Evolutionary conservation across 2,329 filamentous ascomycete species (phyloP), one percentile per base, ranked within the genome.

Genomic region (Geoglossum cookeanum): DNA sequence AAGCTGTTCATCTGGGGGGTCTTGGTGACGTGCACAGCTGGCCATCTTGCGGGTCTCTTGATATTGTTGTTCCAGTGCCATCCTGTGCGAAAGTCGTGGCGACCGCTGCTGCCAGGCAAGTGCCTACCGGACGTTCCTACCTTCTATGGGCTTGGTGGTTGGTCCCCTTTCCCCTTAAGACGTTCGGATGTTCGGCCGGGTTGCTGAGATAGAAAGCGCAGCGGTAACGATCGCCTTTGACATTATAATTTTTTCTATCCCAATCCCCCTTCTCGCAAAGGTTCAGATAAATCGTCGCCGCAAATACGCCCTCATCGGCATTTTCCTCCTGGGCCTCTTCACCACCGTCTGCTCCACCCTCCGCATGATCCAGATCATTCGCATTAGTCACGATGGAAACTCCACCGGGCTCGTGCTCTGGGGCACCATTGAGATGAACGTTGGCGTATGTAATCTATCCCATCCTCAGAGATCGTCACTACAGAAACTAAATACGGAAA

Each of bases 371-470:
- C 74, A 78, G 61, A 78, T 79, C 59, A 65, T 73, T 59, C 67
- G 71, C 0, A 75, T 79, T 44, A 72, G 74, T 15, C 65, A 67
- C 11, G 74, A 78, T 42, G 75, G 76, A 7, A 76, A 78, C 61
- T 78, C 76, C 0, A 78, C 77, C 3, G 75, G 77, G 72, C 67
- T 79, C 9, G 70, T 79, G 0, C 66, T 79, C 0, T 79, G 76
- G 76, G 77, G 77, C 3, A 75, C 73, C 1, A 75, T 79, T 57
- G 77, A 79, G 63, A 76, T 79, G 64, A 78, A 79, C 60, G 71
- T 78, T 33, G 76, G 77, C 9, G 76, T 78, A 70, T 63, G 74
- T 61, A 45, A 11, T 27, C 17, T 29, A n/a, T 37, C 5, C 33
- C 33, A 4, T 11, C 5, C 7, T 37, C 52, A 27, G 7, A 13